Conservation (phyloP, 2,329 filamentous ascomycete species). For the Colletotrichum tofieldiae region DNA sequence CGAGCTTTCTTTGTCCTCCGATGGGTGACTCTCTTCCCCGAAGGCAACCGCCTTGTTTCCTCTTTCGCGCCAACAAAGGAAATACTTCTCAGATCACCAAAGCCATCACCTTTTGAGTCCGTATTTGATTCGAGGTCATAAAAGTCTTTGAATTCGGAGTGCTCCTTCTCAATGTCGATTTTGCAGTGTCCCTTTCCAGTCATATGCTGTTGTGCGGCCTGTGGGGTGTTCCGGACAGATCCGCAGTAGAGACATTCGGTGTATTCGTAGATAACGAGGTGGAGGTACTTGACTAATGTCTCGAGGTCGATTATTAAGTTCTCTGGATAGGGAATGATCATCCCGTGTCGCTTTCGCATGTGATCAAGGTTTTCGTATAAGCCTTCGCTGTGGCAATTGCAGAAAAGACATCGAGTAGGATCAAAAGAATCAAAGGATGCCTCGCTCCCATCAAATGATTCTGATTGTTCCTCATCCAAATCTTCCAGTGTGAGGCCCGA, state of each 20-base stretch:
- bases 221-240: not conserved
- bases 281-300: constrained; percentile 11
- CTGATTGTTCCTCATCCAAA: not conserved
- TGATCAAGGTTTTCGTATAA: not conserved
- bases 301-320: constrained; percentile 9
- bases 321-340: not conserved
- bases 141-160: not conserved
- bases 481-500: not conserved
- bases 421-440: not conserved
- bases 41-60: not conserved
- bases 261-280: constrained; percentile 11
- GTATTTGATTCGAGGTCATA: not conserved
- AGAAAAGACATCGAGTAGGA: not conserved
- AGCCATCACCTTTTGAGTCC: not conserved
- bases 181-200: not conserved
- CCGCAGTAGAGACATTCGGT: constrained; percentile 14
- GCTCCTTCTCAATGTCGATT: not conserved
- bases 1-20: not conserved
- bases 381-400: not conserved
- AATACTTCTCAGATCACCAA: not conserved
- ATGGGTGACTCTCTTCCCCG: not conserved
- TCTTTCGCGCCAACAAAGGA: not conserved
- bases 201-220: not conserved
- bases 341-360: not conserved
- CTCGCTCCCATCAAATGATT: not conserved